Conservation (phyloP, 2,329 filamentous ascomycete species). For the Sphaerulina musiva region DNA sequence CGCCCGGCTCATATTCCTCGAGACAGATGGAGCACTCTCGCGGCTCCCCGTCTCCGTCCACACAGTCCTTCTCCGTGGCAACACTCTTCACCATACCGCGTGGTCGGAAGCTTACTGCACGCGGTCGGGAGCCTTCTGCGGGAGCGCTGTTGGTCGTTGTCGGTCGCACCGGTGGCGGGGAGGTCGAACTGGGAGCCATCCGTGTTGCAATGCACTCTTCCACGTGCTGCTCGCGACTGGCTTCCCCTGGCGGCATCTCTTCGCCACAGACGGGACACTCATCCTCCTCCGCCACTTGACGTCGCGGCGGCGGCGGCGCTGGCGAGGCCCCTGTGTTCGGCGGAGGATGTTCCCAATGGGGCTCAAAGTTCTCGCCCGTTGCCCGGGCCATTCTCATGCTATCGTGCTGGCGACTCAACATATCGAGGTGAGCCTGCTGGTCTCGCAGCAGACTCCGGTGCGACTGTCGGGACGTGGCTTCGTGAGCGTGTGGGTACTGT, state of each 20-base stretch:
- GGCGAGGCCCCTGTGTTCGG: not conserved
- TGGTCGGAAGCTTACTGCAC: slow-evolving; percentile 32
- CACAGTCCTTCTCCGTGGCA: slow-evolving; percentile 59
- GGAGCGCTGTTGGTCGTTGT: slow-evolving; percentile 3
- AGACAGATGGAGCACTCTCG: slow-evolving; percentile 60
- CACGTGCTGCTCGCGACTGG: slow-evolving; percentile 41
- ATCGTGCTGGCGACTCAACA: too few species aligned
- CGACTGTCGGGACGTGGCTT: too few species aligned
- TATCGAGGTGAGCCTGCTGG: too few species aligned
- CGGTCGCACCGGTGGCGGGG: slow-evolving; percentile 16
- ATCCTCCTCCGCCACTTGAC: slow-evolving; percentile 57
- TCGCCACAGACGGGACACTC: slow-evolving; percentile 71
- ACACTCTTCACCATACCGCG: slow-evolving; percentile 46
- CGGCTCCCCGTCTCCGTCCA: slow-evolving; percentile 43
- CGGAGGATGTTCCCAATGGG: not conserved
- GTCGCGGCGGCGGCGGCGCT: slow-evolving; percentile 11
- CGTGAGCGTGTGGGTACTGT: not conserved
- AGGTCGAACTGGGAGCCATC: slow-evolving; percentile 14
- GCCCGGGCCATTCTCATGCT: too few species aligned
- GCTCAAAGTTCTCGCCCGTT: not conserved
- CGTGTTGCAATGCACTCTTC: slow-evolving; percentile 30
- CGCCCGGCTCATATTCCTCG: slow-evolving; percentile 56
- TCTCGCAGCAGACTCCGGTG: too few species aligned
- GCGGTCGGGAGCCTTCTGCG: slow-evolving; percentile 17
- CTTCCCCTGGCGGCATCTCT: slow-evolving; percentile 56